Evolutionary conservation across 176 grass and related monocot species (phyloP), one percentile per base, ranked within the genome.

Genomic region (Triticum timopheevii): DNA sequence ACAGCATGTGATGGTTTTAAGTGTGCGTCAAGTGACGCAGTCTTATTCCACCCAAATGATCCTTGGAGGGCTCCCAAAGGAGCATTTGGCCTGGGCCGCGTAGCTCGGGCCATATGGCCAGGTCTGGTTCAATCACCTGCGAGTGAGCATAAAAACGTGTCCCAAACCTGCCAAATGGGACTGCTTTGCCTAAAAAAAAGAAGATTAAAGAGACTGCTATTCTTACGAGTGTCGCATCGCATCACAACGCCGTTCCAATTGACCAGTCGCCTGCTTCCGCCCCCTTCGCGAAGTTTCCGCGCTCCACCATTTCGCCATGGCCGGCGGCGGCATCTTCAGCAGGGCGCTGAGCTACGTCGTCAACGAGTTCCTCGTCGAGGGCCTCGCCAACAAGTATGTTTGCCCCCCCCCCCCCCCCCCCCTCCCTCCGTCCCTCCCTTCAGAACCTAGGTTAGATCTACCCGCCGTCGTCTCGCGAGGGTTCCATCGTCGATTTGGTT

Each of bases 311-410:
- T 28, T 9, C 16, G 61, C 63, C 84, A 94, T 96, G 92, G 94
- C 92, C 30, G 94, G 87, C 25, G 89, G 92, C 16, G 90, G 92
- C 76, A 62, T 94, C 16, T 77, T 96, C 85, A 85, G 85, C 47
- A 91, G 94, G 86, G 82, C 80, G 17, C 65, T 93, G 13, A 75
- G 87, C 85, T 94, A 96, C 87, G 79, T 88, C 44, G 82, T 96
- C 63, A 92, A 94, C 81, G 78, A 96, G 85, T 10, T 96, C 50
- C 47, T 92, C 73, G 91, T 96, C 65, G 89, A 94, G 70, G 89
- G 94, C 58, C 94, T 92, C 39, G 94, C 94, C 22, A 94, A 94
- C 83, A 94, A 78, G 94, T 93, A 93, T 7, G 27, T 20, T 13
- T 8, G 22, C 52, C 25, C 25, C 25, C 1, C 25, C 25, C 25